phyloP scores from a whole-genome alignment of 331 rosid species.

The Cydonia oblonga region DNA sequence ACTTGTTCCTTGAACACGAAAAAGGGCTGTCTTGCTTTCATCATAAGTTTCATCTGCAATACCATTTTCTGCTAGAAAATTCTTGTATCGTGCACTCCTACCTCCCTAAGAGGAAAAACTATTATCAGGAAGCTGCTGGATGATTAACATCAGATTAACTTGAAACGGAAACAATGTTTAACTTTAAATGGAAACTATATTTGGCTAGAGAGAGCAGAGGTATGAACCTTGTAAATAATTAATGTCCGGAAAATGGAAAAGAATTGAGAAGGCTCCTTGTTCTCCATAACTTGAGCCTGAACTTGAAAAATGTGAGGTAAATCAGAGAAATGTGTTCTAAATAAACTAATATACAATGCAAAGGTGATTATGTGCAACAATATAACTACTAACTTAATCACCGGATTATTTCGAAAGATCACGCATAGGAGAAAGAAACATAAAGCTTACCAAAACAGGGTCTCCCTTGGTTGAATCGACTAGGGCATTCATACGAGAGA shows the following conservation, averaged over 20 bases:
- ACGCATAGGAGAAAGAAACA: slow-evolving; percentile 5
- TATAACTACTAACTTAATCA: not conserved
- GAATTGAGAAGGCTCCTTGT: slow-evolving; percentile 77
- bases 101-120: slow-evolving; percentile 52
- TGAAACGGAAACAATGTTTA: slow-evolving; percentile 1
- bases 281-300: slow-evolving; percentile 71
- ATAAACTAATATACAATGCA: not conserved
- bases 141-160: not conserved
- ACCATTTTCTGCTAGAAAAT: slow-evolving; percentile 44
- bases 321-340: slow-evolving; percentile 10
- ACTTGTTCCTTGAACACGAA: slow-evolving; percentile 82
- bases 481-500: slow-evolving; percentile 42
- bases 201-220: not conserved
- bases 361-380: not conserved
- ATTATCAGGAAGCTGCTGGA: slow-evolving; percentile 3
- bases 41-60: slow-evolving; percentile 49
- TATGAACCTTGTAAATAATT: slow-evolving; percentile 61
- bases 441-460: slow-evolving; percentile 59
- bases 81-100: slow-evolving; percentile 52
- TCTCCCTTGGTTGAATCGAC: slow-evolving; percentile 43
- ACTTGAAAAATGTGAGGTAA: slow-evolving; percentile 11
- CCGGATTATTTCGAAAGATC: not conserved
- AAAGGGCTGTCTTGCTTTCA: slow-evolving; percentile 54
- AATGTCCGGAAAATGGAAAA: slow-evolving; percentile 57
- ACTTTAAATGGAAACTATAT: slow-evolving; percentile 1